Base-by-base conservation (phyloP, 345 rosid genomes). In the Dovyalis caffra region DNA sequence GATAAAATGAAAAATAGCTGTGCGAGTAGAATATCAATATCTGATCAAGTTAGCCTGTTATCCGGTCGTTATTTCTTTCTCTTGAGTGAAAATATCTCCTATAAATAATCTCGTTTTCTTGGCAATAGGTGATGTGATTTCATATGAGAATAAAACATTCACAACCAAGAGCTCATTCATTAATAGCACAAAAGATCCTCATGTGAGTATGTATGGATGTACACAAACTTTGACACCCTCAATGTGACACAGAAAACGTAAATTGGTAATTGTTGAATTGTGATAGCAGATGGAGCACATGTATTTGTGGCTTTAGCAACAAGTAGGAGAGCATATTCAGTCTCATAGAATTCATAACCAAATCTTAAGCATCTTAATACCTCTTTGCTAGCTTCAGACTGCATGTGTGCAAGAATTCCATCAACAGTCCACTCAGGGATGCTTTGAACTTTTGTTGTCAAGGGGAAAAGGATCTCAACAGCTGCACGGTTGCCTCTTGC, bases 351-450 rank as follows among this genome's bases (percentile, higher is more conserved):
- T 18, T 8, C 64, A 68, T 33, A 68, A 57, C 31, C 12, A 72
- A 32, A 23, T 9, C 37, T 66, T n/a, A 32, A 38, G 67, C 57
- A 67, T 73, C 71, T 63, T 20, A 51, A 16, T 78, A 88, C 92
- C 88, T 60, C 76, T 56, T 86, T 85, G 77, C 75, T 74, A 56
- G 83, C 35, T 79, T 88, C 90, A 78, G 95, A 76, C 77, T 83
- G 86, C 87, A 85, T 83, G 70, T 84, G 78, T 66, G 81, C 81
- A 56, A 95, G 82, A 81, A 95, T 81, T 45, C 92, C 95, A 70
- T 91, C 92, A 37, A 90, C 90, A 4, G 90, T 84, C 99, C 99
- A 95, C 31, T 95, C 86, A 1, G 85, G 84, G 73, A 90, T 77
- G 40, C 85, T 51, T 7, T 84, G 82, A 40, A 86, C 68, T 85